These are phyloP conservation scores for Trebouxiophyceae sp. DNA, from an alignment of 163 green algal genomes.

Conservation along the genomic window DNA sequence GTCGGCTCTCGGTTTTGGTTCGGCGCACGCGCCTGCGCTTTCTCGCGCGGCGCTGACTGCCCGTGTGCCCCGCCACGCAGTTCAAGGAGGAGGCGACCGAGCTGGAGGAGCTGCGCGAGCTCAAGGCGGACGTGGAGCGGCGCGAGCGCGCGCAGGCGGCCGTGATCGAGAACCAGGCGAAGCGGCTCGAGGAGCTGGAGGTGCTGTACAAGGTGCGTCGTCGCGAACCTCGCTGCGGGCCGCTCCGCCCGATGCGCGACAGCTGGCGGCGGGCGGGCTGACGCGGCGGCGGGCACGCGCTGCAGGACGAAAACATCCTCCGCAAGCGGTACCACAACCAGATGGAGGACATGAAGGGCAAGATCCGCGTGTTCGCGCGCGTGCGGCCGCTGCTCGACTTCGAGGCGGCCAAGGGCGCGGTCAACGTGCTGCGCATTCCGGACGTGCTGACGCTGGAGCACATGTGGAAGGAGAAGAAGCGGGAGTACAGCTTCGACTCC, in stretches of 20 bases:
- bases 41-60: too few species aligned
- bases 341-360: slow-evolving; percentile 92
- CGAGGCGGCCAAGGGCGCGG: slow-evolving; percentile 33
- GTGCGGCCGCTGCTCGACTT: slow-evolving; percentile 81
- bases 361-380: slow-evolving; percentile 89
- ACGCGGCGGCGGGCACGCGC: too few species aligned
- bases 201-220: slow-evolving; percentile 70
- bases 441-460: slow-evolving; percentile 87
- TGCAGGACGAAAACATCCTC: slow-evolving; percentile 40
- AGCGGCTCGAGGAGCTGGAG: slow-evolving; percentile 77
- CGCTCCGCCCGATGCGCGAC: too few species aligned
- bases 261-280: too few species aligned
- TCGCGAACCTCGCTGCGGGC: too few species aligned
- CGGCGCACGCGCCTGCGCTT: too few species aligned
- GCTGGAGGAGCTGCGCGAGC: slow-evolving; percentile 84
- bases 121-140: slow-evolving; percentile 80
- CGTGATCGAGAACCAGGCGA: slow-evolving; percentile 75
- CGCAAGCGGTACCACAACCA: slow-evolving; percentile 83
- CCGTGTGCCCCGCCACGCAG: too few species aligned
- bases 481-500: slow-evolving; percentile 87
- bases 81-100: slow-evolving; percentile 27
- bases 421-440: slow-evolving; percentile 57
- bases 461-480: slow-evolving; percentile 86
- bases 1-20: too few species aligned
- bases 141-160: slow-evolving; percentile 78